phyloP scores from a whole-genome alignment of 2,329 filamentous ascomycete genomes.

The Pseudopithomyces chartarum region DNA sequence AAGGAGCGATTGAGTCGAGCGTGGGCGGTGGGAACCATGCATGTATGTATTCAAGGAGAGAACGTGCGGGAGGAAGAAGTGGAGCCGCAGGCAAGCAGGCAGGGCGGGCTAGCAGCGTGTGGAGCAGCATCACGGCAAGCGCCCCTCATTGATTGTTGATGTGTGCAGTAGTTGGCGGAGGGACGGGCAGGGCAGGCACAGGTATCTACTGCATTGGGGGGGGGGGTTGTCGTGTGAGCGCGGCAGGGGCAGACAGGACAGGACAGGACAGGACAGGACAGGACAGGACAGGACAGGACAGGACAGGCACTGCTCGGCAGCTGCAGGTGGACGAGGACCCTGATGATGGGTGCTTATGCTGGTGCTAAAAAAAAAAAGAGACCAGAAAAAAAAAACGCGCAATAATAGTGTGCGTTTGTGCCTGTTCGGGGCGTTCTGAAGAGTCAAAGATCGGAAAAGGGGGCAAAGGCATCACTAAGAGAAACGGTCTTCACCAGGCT shows the following conservation, averaged over 20 bases:
- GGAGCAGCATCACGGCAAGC: neutral
- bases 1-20: neutral
- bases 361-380: too few species aligned
- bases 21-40: too few species aligned
- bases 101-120: neutral
- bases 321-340: too few species aligned
- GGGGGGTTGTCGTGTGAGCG: slow-evolving; percentile 16
- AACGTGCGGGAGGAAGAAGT: neutral
- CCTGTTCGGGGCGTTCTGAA: too few species aligned
- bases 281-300: too few species aligned
- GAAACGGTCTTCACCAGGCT: slow-evolving; percentile 21
- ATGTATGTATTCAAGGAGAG: too few species aligned
- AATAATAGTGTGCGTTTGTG: too few species aligned
- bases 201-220: neutral
- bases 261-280: too few species aligned
- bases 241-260: neutral
- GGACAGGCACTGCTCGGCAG: too few species aligned
- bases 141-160: neutral
- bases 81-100: neutral
- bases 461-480: slow-evolving; percentile 28
- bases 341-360: too few species aligned
- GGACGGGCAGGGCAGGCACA: neutral
- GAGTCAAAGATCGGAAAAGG: neutral
- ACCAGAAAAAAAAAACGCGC: slow-evolving; percentile 4
- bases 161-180: neutral